Percentiles rank a stretch among this genome's conserved stretches.
Conservation (phyloP, 305 asterid genomes). For the Caryopteris hybrid region DNA sequence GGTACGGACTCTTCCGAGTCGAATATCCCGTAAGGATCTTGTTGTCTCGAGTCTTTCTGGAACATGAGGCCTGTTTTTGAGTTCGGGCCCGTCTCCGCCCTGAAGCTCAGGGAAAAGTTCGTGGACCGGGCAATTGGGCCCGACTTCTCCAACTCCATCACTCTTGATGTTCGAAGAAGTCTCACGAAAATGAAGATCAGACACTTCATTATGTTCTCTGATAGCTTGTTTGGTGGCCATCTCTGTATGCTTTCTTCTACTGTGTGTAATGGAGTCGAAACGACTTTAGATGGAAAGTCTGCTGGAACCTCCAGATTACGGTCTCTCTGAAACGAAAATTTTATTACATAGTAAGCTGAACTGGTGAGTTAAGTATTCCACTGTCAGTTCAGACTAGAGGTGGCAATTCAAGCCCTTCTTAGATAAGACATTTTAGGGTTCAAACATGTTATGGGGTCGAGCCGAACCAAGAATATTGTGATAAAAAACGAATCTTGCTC, state of each 20-base stretch:
- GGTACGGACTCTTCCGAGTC: conserved; percentile 58
- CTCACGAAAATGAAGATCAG: conserved; percentile 67
- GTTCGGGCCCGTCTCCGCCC: conserved; percentile 51
- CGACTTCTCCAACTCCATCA: conserved; percentile 73
- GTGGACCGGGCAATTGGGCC: conserved; percentile 65
- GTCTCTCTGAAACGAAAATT: conserved; percentile 45
- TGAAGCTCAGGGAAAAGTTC: conserved; percentile 64
- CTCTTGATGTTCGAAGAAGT: conserved; percentile 67
- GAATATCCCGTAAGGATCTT: conserved; percentile 80
- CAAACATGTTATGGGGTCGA: no score
- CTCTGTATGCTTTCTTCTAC: conserved; percentile 63
- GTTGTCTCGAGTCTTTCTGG: conserved; percentile 73
- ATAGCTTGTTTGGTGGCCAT: conserved; percentile 82
- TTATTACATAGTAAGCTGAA: background rate
- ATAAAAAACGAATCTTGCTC: no score
- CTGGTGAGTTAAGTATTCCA: background rate
- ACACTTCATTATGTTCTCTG: conserved; percentile 90
- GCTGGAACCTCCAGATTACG: conserved; percentile 33
- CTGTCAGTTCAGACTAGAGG: no score
- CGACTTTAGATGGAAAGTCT: conserved; percentile 30
- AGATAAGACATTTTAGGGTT: no score
- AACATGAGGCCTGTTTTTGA: conserved; percentile 29
- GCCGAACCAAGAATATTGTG: no score
- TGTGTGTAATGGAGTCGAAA: conserved; percentile 39
- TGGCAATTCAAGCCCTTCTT: no score